phyloP scores from a whole-genome alignment of 139 green algal species.

The Asterochloris sp. region DNA sequence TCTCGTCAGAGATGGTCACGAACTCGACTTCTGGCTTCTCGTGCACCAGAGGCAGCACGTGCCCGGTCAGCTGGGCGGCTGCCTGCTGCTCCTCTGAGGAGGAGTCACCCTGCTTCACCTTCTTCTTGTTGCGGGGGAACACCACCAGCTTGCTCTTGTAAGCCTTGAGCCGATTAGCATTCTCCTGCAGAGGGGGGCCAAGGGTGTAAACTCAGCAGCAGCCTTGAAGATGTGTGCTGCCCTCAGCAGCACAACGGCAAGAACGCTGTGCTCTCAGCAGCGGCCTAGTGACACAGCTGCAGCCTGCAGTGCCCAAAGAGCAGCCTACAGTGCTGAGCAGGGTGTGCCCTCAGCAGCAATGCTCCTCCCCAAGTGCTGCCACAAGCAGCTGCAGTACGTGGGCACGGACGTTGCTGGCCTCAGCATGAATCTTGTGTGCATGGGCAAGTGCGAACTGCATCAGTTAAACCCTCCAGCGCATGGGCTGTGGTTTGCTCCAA shows the following conservation, averaged over 20 bases:
- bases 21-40: conserved; percentile 69
- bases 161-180: conserved; percentile 92
- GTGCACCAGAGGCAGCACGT: conserved; percentile 61
- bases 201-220: background rate
- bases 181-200: conserved; percentile 61
- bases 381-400: background rate
- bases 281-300: background rate
- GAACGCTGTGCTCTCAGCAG: background rate
- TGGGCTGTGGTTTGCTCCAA: too few species aligned
- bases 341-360: background rate
- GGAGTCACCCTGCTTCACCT: conserved; percentile 91
- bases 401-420: background rate
- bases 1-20: conserved; percentile 81
- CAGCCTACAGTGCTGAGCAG: background rate
- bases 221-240: background rate
- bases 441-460: too few species aligned
- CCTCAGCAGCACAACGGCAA: background rate
- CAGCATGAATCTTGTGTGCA: too few species aligned
- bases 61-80: conserved; percentile 51
- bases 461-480: too few species aligned
- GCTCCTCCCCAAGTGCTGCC: background rate
- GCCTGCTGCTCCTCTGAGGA: conserved; percentile 65
- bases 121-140: conserved; percentile 89
- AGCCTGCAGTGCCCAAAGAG: too few species aligned
- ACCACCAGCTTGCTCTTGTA: conserved; percentile 96